These are phyloP conservation scores for Linnemannia hyalina DNA, from an alignment of 192 early-diverging fungal genomes.

Conservation along the genomic window DNA sequence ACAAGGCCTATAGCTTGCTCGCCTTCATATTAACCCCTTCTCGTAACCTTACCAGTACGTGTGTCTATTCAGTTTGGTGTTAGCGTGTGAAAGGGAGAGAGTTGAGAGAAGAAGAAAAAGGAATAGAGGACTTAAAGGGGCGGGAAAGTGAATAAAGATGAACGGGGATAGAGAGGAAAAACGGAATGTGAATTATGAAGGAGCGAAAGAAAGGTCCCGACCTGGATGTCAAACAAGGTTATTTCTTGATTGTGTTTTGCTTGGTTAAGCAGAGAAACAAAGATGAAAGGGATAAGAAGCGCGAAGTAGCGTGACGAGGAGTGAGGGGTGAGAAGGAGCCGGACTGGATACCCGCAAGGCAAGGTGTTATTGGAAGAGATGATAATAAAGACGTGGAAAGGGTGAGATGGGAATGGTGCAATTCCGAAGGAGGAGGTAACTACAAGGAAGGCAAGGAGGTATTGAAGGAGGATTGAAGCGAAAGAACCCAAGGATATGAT, in stretches of 20 bases:
- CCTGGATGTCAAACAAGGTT: background rate
- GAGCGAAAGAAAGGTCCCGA: background rate
- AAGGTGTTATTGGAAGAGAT: background rate
- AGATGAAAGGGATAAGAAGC: background rate
- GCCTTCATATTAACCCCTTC: background rate
- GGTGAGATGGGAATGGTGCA: background rate
- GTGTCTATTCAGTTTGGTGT: background rate
- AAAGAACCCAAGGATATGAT: background rate
- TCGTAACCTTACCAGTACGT: background rate
- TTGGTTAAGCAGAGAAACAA: background rate
- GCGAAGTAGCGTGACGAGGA: background rate
- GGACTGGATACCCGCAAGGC: background rate
- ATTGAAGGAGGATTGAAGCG: background rate
- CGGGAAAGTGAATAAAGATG: too few relatives aligned
- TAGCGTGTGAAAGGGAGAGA: background rate
- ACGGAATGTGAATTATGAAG: background rate
- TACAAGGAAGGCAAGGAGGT: constrained; percentile 2
- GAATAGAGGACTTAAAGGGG: background rate
- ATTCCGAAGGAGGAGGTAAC: background rate
- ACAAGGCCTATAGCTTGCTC: background rate
- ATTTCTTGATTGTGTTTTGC: background rate
- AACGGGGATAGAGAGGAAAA: too few relatives aligned
- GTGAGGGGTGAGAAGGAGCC: background rate
- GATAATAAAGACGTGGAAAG: background rate
- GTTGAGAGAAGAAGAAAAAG: background rate